Conservation (phyloP, 1,139 yeast species). For the Hansenula lynferdii region DNA sequence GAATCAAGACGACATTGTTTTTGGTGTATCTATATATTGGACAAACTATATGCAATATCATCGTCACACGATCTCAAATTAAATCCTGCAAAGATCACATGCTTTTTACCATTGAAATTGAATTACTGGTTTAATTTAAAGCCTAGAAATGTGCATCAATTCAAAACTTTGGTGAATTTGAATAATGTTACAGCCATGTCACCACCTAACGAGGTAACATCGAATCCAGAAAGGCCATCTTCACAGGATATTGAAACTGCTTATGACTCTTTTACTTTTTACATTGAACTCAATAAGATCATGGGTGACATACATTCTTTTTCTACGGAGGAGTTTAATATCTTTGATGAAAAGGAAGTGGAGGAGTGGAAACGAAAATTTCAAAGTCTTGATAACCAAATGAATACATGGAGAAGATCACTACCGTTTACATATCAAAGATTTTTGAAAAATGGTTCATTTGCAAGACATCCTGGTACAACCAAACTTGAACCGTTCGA, state of each 20-base stretch:
- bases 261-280: constrained; percentile 18
- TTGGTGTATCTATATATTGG: constrained; percentile 20
- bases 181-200: no score
- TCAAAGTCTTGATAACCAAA: constrained; percentile 13
- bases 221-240: no score
- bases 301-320: constrained; percentile 19
- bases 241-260: background rate
- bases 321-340: constrained; percentile 16
- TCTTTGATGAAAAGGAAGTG: constrained; percentile 12
- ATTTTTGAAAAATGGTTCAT: constrained; percentile 13
- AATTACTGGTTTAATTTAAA: constrained; percentile 8
- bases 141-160: constrained; percentile 5
- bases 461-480: no score
- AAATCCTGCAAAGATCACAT: constrained; percentile 10
- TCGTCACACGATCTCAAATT: constrained; percentile 19
- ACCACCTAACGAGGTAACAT: no score
- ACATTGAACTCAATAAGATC: constrained; percentile 15
- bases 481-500: constrained; percentile 11
- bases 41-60: constrained; percentile 18
- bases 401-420: constrained; percentile 14
- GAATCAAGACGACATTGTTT: constrained; percentile 20
- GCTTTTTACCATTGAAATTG: constrained; percentile 14
- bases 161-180: constrained; percentile 9
- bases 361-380: constrained; percentile 15
- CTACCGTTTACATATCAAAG: constrained; percentile 10